These are phyloP conservation scores for Rosa multiflora DNA, from an alignment of 306 rosid genomes.

Conservation along the genomic window DNA sequence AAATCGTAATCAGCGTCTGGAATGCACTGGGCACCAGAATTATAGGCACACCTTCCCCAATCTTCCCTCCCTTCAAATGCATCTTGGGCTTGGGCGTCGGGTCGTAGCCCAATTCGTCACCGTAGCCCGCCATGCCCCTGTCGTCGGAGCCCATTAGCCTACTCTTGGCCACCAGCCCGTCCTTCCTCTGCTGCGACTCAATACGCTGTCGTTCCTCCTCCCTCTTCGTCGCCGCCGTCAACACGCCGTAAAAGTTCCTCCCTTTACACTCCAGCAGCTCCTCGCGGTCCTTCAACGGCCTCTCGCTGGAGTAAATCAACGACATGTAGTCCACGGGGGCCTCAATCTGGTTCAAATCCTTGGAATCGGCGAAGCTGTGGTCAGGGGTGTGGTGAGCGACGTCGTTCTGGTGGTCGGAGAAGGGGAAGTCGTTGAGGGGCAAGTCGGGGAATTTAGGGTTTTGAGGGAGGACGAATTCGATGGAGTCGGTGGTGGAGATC, in stretches of 20 bases:
- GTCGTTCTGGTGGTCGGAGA: conserved; percentile 10
- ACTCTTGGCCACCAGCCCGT: conserved; percentile 90
- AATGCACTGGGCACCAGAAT: conserved; percentile 90
- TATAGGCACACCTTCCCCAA: conserved; percentile 96
- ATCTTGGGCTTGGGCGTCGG: conserved; percentile 75
- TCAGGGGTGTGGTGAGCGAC: neutral
- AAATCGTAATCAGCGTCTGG: conserved; percentile 84
- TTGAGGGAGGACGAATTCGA: conserved; percentile 65
- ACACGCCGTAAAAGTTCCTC: conserved; percentile 68
- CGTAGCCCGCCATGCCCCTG: conserved; percentile 59
- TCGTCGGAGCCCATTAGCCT: conserved; percentile 78
- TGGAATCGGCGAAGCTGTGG: neutral
- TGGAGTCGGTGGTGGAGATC: conserved; percentile 72
- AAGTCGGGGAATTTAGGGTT: conserved; percentile 43
- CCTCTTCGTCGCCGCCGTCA: conserved; percentile 76
- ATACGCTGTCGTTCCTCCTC: conserved; percentile 88
- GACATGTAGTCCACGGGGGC: conserved; percentile 41
- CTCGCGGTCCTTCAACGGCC: conserved; percentile 83
- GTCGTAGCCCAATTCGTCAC: conserved; percentile 65
- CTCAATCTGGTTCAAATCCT: conserved; percentile 6
- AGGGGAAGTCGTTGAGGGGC: conserved; percentile 29
- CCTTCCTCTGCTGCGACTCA: conserved; percentile 94
- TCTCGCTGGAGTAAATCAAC: conserved; percentile 56
- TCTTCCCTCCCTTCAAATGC: conserved; percentile 73
- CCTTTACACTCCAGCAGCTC: conserved; percentile 77